Evolutionary conservation across 176 grass and related monocot genomes (phyloP), one percentile per base, ranked within the genome.

Genomic region (Aegilops tauschii): DNA sequence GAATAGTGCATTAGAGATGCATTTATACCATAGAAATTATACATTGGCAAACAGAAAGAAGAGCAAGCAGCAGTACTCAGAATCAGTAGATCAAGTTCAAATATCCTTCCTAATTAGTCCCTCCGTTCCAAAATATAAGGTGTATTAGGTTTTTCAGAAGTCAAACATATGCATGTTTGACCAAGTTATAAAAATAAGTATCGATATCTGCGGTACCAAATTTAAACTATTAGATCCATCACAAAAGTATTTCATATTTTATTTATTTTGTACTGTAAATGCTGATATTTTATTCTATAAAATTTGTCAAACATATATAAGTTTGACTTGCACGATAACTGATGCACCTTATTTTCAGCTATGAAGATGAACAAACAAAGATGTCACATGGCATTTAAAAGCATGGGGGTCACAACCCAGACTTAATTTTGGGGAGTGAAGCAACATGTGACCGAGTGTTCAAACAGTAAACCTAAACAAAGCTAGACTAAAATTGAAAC

Each of bases 11-110:
- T 89, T 52, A 30, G 78, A 20, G 47, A 34, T 67, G 35, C 5
- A 77, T 62, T 49, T 75, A 69, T 90, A 20, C 29, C 47, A 40
- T 12, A 84, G 1, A 70, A 82, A 47, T 34, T 32, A 88, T 45
- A 16, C 64, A 35, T 18, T 47, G 18, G 49, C 34, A 77, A 88
- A 83, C 18, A 67, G 65, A 29, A 87, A 87, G 42, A 10, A 49
- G 21, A 61, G 68, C 45, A 78, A 80, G 35, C 25, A 27, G 77
- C 37, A 16, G 3, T 61, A 47, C 37, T 77, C 18, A 66, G 31
- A 12, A 29, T 81, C 44, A 69, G 35, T 68, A 69, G 27, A 63
- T 70, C 28, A 87, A 78, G 64, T 62, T 28, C 20, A 54, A 83
- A 30, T 36, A 78, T 69, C 47, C 8, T 81, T 32, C 39, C 58